Conservation (phyloP, 2,329 filamentous ascomycete genomes). For the Pseudogymnoascus sp. region DNA sequence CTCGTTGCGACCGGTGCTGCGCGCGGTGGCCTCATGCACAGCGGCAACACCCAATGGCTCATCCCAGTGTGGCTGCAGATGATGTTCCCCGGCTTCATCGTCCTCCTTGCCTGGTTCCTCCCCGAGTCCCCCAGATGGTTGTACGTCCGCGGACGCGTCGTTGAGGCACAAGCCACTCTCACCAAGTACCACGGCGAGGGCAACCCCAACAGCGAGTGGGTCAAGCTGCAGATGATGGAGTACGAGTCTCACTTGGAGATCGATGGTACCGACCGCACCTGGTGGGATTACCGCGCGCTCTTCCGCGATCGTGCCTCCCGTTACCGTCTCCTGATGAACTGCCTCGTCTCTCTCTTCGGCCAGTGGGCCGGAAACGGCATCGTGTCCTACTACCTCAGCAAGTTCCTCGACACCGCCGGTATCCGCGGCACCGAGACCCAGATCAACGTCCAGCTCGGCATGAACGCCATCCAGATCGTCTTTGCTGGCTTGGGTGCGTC, state of each 20-base stretch:
- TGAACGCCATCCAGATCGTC: constrained; percentile 47
- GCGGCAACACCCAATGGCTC: constrained; percentile 37
- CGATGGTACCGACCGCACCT: constrained; percentile 5
- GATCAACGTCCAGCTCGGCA: constrained; percentile 44
- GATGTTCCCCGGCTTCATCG: constrained; percentile 39
- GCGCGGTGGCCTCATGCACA: constrained; percentile 39
- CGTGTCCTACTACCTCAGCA: constrained; percentile 19
- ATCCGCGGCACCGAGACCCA: constrained; percentile 37
- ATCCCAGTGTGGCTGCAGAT: constrained; percentile 45
- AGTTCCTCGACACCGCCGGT: constrained; percentile 39
- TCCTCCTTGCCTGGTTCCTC: constrained; percentile 43
- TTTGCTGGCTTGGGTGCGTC: constrained; percentile 49
- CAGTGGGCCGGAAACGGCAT: constrained; percentile 11
- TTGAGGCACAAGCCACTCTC: constrained; percentile 47
- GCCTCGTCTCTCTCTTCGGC: not conserved
- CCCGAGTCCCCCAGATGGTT: constrained; percentile 59
- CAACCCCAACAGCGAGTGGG: constrained; percentile 42
- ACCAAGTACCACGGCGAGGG: constrained; percentile 50
- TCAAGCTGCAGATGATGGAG: constrained; percentile 42
- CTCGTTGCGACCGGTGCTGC: constrained; percentile 40
- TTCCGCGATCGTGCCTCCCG: constrained; percentile 9
- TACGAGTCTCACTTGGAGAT: constrained; percentile 38
- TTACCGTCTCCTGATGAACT: constrained; percentile 1
- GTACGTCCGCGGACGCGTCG: constrained; percentile 46
- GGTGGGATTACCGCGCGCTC: constrained; percentile 10